Percentiles rank a stretch among this genome's conserved stretches.
Conservation (phyloP, 2,329 filamentous ascomycete genomes). For the Didymella segeticola region DNA sequence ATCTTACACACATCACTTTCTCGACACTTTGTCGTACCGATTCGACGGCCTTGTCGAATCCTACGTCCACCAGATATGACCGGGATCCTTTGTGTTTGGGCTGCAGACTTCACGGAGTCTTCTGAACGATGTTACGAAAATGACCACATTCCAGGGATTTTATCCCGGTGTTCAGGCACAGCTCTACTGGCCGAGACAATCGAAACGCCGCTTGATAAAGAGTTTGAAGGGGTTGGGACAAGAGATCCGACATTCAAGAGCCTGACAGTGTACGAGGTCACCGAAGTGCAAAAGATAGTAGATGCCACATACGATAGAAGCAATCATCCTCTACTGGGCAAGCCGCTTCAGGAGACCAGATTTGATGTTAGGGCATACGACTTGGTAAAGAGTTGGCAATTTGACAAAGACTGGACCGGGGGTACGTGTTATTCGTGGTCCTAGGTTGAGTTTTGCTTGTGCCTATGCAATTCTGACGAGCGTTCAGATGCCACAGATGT, state of each 20-base stretch:
- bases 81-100: conserved; percentile 26
- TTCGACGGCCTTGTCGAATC: background rate
- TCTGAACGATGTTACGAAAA: conserved; percentile 24
- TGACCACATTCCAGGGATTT: conserved; percentile 17
- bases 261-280: conserved; percentile 6
- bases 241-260: conserved; percentile 6
- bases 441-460: background rate
- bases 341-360: background rate
- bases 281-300: background rate
- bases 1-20: background rate
- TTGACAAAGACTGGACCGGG: conserved; percentile 11
- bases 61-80: conserved; percentile 14
- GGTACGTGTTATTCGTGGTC: background rate
- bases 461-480: background rate
- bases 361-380: conserved; percentile 8
- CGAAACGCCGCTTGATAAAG: conserved; percentile 3
- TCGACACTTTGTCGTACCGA: background rate
- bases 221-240: background rate
- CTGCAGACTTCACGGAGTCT: conserved; percentile 18
- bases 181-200: conserved; percentile 6
- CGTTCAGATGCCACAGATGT: conserved; percentile 7
- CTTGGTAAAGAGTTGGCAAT: background rate
- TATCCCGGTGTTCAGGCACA: conserved; percentile 4
- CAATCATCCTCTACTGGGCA: background rate
- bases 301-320: background rate